Evolutionary conservation across 1,139 yeast species (phyloP).

Genomic region (Geotrichum reessii): DNA sequence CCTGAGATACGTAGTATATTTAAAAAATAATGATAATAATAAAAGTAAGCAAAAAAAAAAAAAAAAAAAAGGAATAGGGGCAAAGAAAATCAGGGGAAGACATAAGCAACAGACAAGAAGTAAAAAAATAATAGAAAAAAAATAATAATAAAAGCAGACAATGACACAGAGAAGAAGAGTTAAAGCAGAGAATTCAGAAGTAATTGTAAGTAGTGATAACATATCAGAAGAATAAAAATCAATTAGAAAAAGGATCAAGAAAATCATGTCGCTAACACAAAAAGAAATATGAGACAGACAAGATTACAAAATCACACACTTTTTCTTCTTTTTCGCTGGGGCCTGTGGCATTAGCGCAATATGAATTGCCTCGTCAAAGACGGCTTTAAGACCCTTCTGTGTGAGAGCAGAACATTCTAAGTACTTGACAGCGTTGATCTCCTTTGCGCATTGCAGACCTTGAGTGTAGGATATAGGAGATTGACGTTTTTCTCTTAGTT

Average conservation of each 20-base stretch:
- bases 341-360: constrained; percentile 48
- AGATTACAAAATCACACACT: constrained; percentile 14
- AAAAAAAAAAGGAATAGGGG: constrained; percentile 1
- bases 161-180: no score
- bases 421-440: constrained; percentile 88
- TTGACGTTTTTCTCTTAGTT: constrained; percentile 84
- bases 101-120: background rate
- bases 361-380: constrained; percentile 74
- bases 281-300: no score
- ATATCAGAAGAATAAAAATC: no score
- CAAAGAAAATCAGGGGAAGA: background rate
- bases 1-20: background rate
- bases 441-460: constrained; percentile 91
- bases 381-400: constrained; percentile 63
- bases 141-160: background rate
- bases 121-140: no score
- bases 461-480: constrained; percentile 79
- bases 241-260: no score
- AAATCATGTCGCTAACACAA: no score
- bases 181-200: no score
- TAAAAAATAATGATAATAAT: background rate
- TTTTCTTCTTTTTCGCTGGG: constrained; percentile 14
- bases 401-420: constrained; percentile 90
- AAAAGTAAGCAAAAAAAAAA: background rate
- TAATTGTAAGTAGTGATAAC: no score